These are phyloP conservation scores for Incumbomyces delicatus DNA, from an alignment of 2,329 filamentous ascomycete species.

Conservation along the genomic window DNA sequence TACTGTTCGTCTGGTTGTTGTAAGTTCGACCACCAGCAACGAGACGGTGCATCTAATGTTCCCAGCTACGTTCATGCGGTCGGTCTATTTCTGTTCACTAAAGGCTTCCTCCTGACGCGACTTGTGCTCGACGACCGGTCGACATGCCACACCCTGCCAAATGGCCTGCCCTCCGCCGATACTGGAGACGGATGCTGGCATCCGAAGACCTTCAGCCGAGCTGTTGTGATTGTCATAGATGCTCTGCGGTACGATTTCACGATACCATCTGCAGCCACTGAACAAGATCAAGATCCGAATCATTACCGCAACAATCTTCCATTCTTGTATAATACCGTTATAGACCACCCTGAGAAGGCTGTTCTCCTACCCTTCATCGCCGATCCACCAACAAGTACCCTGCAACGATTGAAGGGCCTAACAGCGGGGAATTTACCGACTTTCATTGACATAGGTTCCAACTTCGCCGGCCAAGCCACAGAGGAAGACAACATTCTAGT, in stretches of 20 bases:
- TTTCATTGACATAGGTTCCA: slow-evolving; percentile 87
- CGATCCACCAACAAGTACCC: slow-evolving; percentile 85
- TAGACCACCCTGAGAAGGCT: slow-evolving; percentile 65
- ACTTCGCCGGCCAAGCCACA: slow-evolving; percentile 89
- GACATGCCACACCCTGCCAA: slow-evolving; percentile 56
- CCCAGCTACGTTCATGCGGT: slow-evolving; percentile 59
- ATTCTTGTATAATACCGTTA: slow-evolving; percentile 73
- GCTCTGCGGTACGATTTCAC: slow-evolving; percentile 96
- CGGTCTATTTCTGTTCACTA: slow-evolving; percentile 86
- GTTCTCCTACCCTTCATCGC: slow-evolving; percentile 93
- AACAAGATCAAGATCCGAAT: slow-evolving; percentile 38
- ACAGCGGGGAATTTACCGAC: slow-evolving; percentile 93
- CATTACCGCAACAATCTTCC: slow-evolving; percentile 83
- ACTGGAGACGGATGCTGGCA: slow-evolving; percentile 78
- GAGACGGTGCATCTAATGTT: slow-evolving; percentile 6
- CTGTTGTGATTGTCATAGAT: slow-evolving; percentile 82
- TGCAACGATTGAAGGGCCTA: slow-evolving; percentile 85
- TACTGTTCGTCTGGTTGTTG: slow-evolving; percentile 20
- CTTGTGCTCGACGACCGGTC: slow-evolving; percentile 70
- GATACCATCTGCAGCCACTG: slow-evolving; percentile 54
- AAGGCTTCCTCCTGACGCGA: slow-evolving; percentile 85
- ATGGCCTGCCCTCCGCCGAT: slow-evolving; percentile 27
- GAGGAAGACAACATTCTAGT: slow-evolving; percentile 77
- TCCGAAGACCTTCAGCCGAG: slow-evolving; percentile 83
- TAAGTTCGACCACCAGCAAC: slow-evolving; percentile 8